Evolutionary conservation across 176 grass and related monocot species (phyloP).

Genomic region (Metroxylon sagu): DNA sequence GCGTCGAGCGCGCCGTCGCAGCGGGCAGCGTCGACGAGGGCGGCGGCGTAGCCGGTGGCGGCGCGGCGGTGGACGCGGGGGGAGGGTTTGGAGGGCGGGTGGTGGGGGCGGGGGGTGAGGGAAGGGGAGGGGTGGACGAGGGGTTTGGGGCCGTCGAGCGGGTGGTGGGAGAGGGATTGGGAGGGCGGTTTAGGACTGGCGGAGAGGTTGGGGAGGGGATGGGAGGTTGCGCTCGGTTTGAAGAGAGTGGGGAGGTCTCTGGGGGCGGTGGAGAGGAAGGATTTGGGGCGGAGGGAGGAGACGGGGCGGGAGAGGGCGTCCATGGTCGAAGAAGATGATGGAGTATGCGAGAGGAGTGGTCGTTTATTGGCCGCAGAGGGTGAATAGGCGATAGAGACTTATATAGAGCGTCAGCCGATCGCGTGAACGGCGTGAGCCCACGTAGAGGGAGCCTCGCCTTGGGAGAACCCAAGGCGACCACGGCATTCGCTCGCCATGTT

Average conservation of each 20-base stretch:
- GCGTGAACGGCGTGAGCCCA: too few relatives aligned
- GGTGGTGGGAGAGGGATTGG: not conserved
- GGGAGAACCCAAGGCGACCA: too few relatives aligned
- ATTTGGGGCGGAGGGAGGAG: too few relatives aligned
- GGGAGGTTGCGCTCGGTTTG: conserved; percentile 11
- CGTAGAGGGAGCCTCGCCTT: too few relatives aligned
- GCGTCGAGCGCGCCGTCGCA: conserved; percentile 13
- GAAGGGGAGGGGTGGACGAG: not conserved
- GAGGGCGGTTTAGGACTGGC: conserved; percentile 9
- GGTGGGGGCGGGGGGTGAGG: too few relatives aligned
- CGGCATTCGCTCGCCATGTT: too few relatives aligned
- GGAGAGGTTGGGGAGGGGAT: conserved; percentile 1
- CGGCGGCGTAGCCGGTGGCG: conserved; percentile 39
- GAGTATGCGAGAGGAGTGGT: too few relatives aligned
- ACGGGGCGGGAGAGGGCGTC: too few relatives aligned
- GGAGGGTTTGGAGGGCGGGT: not conserved
- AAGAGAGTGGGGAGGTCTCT: conserved; percentile 12
- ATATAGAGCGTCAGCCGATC: too few relatives aligned
- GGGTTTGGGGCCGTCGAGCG: not conserved
- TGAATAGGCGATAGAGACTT: too few relatives aligned
- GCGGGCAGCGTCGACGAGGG: conserved; percentile 24
- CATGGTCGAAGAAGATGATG: too few relatives aligned
- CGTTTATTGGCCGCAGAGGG: too few relatives aligned
- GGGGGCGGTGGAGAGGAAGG: not conserved
- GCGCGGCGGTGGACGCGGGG: conserved; percentile 18